phyloP scores from a whole-genome alignment of 305 asterid species.

The Fraxinus velutina region DNA sequence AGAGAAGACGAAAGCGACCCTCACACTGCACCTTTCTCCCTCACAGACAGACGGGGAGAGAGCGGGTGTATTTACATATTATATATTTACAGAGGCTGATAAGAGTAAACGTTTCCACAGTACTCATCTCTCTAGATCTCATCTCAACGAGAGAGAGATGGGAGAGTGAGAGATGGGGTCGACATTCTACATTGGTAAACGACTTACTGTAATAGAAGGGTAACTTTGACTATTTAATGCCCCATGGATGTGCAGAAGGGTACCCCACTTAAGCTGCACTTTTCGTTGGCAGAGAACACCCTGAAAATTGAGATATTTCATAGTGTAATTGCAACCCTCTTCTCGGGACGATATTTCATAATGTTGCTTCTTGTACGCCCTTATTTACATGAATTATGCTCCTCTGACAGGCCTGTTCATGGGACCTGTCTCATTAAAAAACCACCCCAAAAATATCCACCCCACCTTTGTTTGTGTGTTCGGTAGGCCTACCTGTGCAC shows the following conservation, averaged over 20 bases:
- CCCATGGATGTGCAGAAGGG: not conserved
- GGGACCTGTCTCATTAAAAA: no score
- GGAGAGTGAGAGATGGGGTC: not conserved
- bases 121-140: not conserved
- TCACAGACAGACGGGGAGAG: not conserved
- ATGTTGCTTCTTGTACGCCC: no score
- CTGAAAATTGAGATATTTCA: not conserved
- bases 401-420: no score
- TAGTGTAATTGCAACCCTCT: not conserved
- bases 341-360: no score
- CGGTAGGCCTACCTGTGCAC: no score
- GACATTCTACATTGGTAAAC: not conserved
- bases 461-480: no score
- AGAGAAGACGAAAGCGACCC: conserved; percentile 68
- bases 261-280: not conserved
- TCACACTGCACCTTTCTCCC: not conserved
- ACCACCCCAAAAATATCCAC: no score
- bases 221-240: not conserved
- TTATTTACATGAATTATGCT: no score
- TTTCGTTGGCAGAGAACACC: not conserved
- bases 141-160: not conserved
- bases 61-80: not conserved
- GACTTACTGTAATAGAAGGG: not conserved
- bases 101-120: not conserved
- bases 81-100: not conserved